Evolutionary conservation across 2,329 filamentous ascomycete genomes (phyloP), one percentile per base, ranked within the genome.

Genomic region (Arthrobotrys iridis): DNA sequence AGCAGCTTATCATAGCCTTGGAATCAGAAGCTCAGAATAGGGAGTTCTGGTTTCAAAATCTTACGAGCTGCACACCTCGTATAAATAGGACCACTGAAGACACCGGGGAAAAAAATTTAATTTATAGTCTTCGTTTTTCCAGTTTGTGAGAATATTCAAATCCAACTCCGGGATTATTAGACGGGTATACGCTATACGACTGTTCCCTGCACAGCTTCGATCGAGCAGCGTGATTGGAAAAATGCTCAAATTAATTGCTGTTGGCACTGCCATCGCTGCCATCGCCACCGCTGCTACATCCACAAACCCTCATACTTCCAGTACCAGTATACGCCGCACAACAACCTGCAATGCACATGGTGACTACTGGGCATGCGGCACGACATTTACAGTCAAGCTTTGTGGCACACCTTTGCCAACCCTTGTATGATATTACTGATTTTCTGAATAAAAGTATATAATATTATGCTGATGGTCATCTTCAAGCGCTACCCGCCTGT

Each of bases 401-500:
- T 63, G 43, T 20, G 22, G 24, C 4, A 35, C 59, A 22, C 60
- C 60, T n/a, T 13, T 15, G 4, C 43, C 60, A 24, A n/a, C 10
- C 13, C n/a, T 15, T 22, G 60, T 52, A 64, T 13, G 60, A 10
- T 52, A n/a, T 28, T 18, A n/a, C 22, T 13, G 3, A 28, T 5
- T 18, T 11, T 6, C 30, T 8, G 4, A 33, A 11, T 18, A 30
- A 26, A 26, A n/a, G 37, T 48, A 46, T 62, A 26, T n/a, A 41
- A 20, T 6, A 52, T 26, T 15, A 5, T 13, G 22, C 10, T 48
- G 22, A 20, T 48, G 13, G 35, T 28, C 5, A 10, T 57, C 15
- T 22, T 57, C 6, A 40, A 37, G 30, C 64, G 50, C 28, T 60
- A 62, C 45, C 45, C 65, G 0, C 55, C 65, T 10, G 52, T 62